Evolutionary conservation across 495 filamentous ascomycete genomes (phyloP).

Genomic region (Aspergillus mulundensis): DNA sequence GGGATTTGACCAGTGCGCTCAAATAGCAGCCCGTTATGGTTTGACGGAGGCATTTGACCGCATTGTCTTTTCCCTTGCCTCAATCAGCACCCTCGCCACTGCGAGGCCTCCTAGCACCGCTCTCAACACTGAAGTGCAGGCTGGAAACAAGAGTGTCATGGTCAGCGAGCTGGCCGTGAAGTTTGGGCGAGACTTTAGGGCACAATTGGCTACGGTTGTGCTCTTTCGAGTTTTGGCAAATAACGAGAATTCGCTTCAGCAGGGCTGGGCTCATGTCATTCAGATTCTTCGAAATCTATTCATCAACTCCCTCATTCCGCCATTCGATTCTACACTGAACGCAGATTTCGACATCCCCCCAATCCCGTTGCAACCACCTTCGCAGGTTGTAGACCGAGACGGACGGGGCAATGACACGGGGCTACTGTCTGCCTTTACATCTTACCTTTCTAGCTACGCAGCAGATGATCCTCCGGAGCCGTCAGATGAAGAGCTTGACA

Average conservation of each 20-base stretch:
- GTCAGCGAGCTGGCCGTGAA: conserved; percentile 97
- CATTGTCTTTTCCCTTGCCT: conserved; percentile 81
- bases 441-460: conserved; percentile 96
- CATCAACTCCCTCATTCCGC: conserved; percentile 86
- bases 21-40: conserved; percentile 82
- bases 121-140: conserved; percentile 95
- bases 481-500: conserved; percentile 94
- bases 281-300: conserved; percentile 95
- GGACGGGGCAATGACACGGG: conserved; percentile 72
- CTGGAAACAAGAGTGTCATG: conserved; percentile 90
- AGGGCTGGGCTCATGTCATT: conserved; percentile 83
- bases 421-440: conserved; percentile 88
- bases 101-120: conserved; percentile 71
- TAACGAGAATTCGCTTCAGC: conserved; percentile 69
- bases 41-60: conserved; percentile 85
- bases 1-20: conserved; percentile 93
- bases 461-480: conserved; percentile 97
- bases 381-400: conserved; percentile 86
- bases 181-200: conserved; percentile 90
- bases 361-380: conserved; percentile 88
- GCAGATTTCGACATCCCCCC: conserved; percentile 70
- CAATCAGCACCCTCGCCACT: conserved; percentile 81
- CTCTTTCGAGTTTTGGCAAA: conserved; percentile 84
- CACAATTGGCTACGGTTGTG: conserved; percentile 88
- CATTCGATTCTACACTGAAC: conserved; percentile 70